Evolutionary conservation across 2,329 filamentous ascomycete genomes (phyloP).

Genomic region (Orbilia javanica): DNA sequence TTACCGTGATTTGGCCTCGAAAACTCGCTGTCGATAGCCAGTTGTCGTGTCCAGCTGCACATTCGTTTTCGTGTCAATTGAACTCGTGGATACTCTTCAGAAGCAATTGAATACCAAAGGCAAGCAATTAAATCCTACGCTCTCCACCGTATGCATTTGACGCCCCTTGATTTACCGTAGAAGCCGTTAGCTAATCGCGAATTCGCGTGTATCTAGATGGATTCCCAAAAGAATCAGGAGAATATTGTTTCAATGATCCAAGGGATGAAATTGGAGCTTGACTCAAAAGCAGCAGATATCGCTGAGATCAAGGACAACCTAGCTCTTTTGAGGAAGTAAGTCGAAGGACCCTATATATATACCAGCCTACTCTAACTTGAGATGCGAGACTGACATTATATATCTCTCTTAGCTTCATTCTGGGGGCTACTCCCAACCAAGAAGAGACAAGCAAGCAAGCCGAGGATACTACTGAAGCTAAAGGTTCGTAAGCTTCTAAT

Average conservation of each 20-base stretch:
- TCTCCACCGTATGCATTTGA: not conserved
- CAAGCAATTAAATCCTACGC: not conserved
- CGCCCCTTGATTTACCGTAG: not conserved
- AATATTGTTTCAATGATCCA: conserved; percentile 38
- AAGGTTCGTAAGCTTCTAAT: conserved; percentile 28
- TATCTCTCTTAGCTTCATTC: not conserved
- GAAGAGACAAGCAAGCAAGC: not conserved
- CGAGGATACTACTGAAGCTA: not conserved
- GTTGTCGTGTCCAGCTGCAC: not conserved
- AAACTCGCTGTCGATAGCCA: not conserved
- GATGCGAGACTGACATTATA: not conserved
- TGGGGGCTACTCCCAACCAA: not conserved
- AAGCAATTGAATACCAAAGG: not conserved
- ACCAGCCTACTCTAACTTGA: conserved; percentile 2
- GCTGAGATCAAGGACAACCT: conserved; percentile 45
- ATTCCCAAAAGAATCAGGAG: not conserved
- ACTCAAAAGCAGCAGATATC: conserved; percentile 35
- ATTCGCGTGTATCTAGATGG: conserved; percentile 38
- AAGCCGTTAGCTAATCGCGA: conserved; percentile 9
- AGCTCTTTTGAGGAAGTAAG: conserved; percentile 15
- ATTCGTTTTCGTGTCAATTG: conserved; percentile 10
- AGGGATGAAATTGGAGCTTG: conserved; percentile 33
- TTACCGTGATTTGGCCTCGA: not conserved
- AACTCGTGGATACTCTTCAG: not conserved
- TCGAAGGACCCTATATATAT: not conserved